These are phyloP conservation scores for Pseudozyma sp. DNA, from an alignment of 1,284 basidiomycete genomes.

Conservation along the genomic window DNA sequence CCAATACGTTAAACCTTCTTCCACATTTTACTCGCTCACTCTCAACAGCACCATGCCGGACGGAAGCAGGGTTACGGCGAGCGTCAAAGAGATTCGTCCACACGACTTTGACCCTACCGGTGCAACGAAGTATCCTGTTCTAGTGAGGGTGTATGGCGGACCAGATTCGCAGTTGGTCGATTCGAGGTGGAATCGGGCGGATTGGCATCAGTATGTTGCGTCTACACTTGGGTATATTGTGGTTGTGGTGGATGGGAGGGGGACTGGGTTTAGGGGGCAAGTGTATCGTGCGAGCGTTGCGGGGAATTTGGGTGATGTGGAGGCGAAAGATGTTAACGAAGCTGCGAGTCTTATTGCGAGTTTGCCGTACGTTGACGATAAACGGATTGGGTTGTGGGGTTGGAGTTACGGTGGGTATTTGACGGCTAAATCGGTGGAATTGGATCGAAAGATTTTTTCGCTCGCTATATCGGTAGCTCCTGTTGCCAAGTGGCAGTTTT, in stretches of 20 bases:
- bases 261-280: constrained; percentile 90
- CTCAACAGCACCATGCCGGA: constrained; percentile 41
- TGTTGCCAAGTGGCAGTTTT: constrained; percentile 69
- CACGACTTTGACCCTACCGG: constrained; percentile 91
- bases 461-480: constrained; percentile 86
- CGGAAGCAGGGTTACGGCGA: constrained; percentile 75
- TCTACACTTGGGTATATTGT: constrained; percentile 85
- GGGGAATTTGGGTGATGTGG: constrained; percentile 84
- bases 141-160: constrained; percentile 78
- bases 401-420: constrained; percentile 65
- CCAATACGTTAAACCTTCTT: constrained; percentile 80
- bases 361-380: constrained; percentile 81
- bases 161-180: constrained; percentile 76
- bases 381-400: constrained; percentile 80
- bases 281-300: constrained; percentile 84
- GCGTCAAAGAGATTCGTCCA: constrained; percentile 88
- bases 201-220: constrained; percentile 87
- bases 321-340: constrained; percentile 86
- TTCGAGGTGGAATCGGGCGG: constrained; percentile 37
- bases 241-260: constrained; percentile 89
- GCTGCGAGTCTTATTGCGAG: constrained; percentile 74
- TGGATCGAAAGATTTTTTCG: constrained; percentile 83
- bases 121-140: constrained; percentile 89
- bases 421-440: constrained; percentile 68
- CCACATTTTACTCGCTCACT: constrained; percentile 70